Evolutionary conservation across 2,329 filamentous ascomycete genomes (phyloP), one percentile per base, ranked within the genome.

Genomic region (Nemania sp.): DNA sequence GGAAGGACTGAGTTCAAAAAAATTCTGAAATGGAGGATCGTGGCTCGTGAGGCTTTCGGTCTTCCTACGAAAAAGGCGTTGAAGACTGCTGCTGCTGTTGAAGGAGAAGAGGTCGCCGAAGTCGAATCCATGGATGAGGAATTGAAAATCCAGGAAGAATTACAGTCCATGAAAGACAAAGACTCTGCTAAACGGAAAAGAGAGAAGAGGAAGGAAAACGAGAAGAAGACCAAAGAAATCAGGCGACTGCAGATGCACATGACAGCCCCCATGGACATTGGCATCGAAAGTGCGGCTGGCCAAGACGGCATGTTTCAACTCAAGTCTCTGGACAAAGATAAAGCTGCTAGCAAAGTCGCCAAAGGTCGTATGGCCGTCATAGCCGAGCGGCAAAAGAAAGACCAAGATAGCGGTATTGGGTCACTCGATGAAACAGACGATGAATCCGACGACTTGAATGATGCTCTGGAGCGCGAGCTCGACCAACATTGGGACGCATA

Each of bases 211-310:
- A 89, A 82, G 64, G 91, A 96, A 56, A 99, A 99, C 61, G 94
- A 99, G 72, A 86, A 86, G 71, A 97, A 96, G 73, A 90, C 94
- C 64, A 94, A 90, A 64, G 94, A 97, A 61, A 91, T 97, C 56
- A 80, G 96, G n/a, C 86, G 94, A 28, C 88, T 99, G 88, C 94
- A 99, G 72, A 85, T 99, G 77, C 88, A 97, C 75, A 99, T 99
- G 94, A 88, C 87, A 2, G 89, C 91, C 0, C 94, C 94, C 6
- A 94, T 91, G 79, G 94, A 99, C 61, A 96, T 99, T 59, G 94
- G 94, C 66, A 83, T 96, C 75, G 94, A 96, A 68, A 90, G 90
- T 0, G 89, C 90, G 0, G 78, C 83, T 44, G 92, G 90, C 20
- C 86, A 91, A 36, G 89, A 91, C 40, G 79, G 89, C 23, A 94